These are phyloP conservation scores for Claviceps cyperi DNA, from an alignment of 2,329 filamentous ascomycete species.

Conservation along the genomic window DNA sequence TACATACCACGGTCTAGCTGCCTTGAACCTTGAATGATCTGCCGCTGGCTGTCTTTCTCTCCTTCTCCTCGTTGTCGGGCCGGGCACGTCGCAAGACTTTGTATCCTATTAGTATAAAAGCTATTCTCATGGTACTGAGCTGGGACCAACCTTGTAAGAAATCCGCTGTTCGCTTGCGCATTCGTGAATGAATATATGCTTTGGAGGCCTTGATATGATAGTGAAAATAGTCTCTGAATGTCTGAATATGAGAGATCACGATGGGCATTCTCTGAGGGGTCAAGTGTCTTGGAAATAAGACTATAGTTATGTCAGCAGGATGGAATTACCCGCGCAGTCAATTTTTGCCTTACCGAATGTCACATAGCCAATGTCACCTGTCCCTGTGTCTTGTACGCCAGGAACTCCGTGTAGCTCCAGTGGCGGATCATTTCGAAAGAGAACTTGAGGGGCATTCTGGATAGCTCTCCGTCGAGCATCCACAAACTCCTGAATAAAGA, in stretches of 20 bases:
- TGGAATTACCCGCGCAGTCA: neutral
- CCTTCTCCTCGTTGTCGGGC: constrained; percentile 91
- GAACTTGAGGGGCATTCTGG: constrained; percentile 93
- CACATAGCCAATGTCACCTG: constrained; percentile 87
- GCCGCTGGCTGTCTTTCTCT: constrained; percentile 94
- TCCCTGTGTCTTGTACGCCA: constrained; percentile 61
- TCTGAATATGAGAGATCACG: constrained; percentile 98
- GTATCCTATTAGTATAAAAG: constrained; percentile 2
- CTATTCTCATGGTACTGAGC: neutral
- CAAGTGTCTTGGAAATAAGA: constrained; percentile 90
- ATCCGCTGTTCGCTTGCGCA: constrained; percentile 93
- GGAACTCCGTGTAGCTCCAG: constrained; percentile 79
- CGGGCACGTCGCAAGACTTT: constrained; percentile 87
- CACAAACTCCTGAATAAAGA: constrained; percentile 97
- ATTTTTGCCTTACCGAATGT: constrained; percentile 65
- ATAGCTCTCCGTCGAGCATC: constrained; percentile 89
- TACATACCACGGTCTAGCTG: constrained; percentile 9
- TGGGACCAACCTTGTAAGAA: constrained; percentile 76
- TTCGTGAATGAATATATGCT: constrained; percentile 96
- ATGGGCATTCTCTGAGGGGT: constrained; percentile 81
- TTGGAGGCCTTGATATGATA: constrained; percentile 99
- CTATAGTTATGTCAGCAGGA: constrained; percentile 29
- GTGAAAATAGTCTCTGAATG: constrained; percentile 99
- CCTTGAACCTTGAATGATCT: constrained; percentile 63
- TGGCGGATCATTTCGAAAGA: constrained; percentile 89